Evolutionary conservation across 805 yeast species (phyloP).

Genomic region (Pichia scutulata): DNA sequence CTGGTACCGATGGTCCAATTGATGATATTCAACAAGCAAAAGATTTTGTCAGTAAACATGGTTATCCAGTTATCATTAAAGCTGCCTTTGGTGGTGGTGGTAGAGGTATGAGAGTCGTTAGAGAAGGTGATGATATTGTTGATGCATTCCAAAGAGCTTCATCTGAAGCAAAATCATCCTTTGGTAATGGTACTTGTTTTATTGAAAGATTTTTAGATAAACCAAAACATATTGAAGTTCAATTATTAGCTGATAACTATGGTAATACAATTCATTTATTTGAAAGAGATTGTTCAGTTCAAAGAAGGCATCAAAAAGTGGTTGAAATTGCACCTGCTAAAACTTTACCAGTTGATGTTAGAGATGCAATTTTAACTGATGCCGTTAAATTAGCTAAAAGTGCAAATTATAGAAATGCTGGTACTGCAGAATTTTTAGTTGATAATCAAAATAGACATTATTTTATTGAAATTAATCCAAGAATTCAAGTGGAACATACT

Average conservation of each 20-base stretch:
- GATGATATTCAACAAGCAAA: conserved; percentile 69
- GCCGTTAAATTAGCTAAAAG: conserved; percentile 87
- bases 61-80: conserved; percentile 93
- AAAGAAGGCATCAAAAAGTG: conserved; percentile 98
- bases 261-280: conserved; percentile 94
- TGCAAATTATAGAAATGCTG: conserved; percentile 93
- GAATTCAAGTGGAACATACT: conserved; percentile 98
- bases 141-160: conserved; percentile 93
- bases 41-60: conserved; percentile 73
- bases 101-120: conserved; percentile 98
- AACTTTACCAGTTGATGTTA: conserved; percentile 70
- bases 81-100: conserved; percentile 99
- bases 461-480: conserved; percentile 96
- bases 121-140: conserved; percentile 87
- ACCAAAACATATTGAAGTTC: conserved; percentile 98
- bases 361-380: conserved; percentile 89
- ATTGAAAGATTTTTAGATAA: conserved; percentile 90
- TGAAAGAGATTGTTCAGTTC: conserved; percentile 99
- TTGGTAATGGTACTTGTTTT: conserved; percentile 97
- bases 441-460: conserved; percentile 92
- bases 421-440: conserved; percentile 96
- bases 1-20: conserved; percentile 98
- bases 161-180: conserved; percentile 91
- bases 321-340: conserved; percentile 98
- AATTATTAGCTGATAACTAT: conserved; percentile 83